Evolutionary conservation across 1,284 basidiomycete species (phyloP), one percentile per base, ranked within the genome.

Genomic region (Ceratobasidium sp.): DNA sequence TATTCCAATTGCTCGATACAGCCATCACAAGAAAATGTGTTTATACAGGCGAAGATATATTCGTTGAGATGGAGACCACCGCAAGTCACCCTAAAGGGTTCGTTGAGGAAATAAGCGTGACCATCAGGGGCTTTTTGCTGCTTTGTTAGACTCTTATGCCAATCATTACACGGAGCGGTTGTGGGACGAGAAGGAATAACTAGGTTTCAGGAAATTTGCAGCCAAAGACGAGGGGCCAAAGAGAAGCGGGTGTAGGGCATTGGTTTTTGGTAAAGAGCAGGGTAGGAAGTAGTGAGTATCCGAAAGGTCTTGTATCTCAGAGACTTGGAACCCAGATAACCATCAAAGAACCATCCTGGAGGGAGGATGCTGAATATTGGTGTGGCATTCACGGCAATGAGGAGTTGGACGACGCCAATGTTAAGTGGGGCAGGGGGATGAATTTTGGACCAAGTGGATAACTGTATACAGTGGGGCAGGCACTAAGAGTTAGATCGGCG

Each of bases 181-280:
- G 96, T 13, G 92, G 93, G 50, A 91, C 83, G 1, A 93, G 95
- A 71, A 98, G 80, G 89, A 93, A 97, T 81, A 95, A 97, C 82
- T 97, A 97, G 0, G 93, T 95, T 78, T 98, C 95, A 60, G 86
- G 85, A 75, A 95, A 90, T 79, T 97, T 98, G 85, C 94, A 96
- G 0, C 88, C 88, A 75, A 98, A 98, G 75, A 97, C 85, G 72
- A 97, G 85, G 72, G 89, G 56, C 95, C 95, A 98, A 46, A 98
- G 84, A 3, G 83, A 73, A 70, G 92, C 79, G 8, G 91, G 93
- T 1, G 90, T 89, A 1, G 86, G 74, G 30, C 95, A 89, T 36
- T 86, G 84, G 25, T 80, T 77, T 36, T 77, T 75, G 41, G 82
- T n/a, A 80, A 29, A 98, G 81, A 1, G 80, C 75, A 0, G 93